A percentile compares a stretch with the other conserved stretches of the same genome.
These are phyloP conservation scores for Nepenthes alata DNA, from an alignment of 179 eudicot genomes.

Conservation along the genomic window DNA sequence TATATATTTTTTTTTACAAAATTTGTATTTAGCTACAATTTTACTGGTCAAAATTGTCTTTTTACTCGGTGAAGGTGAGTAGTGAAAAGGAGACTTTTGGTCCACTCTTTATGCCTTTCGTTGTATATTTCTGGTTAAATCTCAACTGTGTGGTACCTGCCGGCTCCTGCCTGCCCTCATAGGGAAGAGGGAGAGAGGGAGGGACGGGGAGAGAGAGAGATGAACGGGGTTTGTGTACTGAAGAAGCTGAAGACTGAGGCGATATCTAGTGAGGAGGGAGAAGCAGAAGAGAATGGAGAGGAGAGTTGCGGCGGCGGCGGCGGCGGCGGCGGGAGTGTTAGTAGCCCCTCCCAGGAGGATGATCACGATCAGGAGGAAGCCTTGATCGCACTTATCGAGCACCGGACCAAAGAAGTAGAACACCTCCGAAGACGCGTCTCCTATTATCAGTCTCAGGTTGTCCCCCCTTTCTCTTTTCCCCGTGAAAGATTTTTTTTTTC, in stretches of 20 bases:
- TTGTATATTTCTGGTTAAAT: too few relatives aligned
- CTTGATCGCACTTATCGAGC: conserved; percentile 51
- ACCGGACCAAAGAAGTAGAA: conserved; percentile 61
- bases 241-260: not conserved
- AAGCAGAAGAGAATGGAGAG: not conserved
- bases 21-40: too few relatives aligned
- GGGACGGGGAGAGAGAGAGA: not conserved
- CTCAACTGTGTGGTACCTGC: too few relatives aligned
- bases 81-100: too few relatives aligned
- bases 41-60: too few relatives aligned
- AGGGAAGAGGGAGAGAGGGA: not conserved
- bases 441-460: conserved; percentile 52
- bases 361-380: conserved; percentile 48
- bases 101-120: too few relatives aligned
- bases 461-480: not conserved
- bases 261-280: not conserved
- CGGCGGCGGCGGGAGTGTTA: not conserved
- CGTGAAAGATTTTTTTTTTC: too few relatives aligned
- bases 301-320: not conserved
- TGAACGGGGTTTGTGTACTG: not conserved
- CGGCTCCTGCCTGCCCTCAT: too few relatives aligned
- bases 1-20: too few relatives aligned
- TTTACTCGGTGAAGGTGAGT: too few relatives aligned
- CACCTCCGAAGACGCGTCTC: conserved; percentile 44
- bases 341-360: not conserved